Evolutionary conservation across 345 rosid species (phyloP).

Genomic region (Murraya paniculata): DNA sequence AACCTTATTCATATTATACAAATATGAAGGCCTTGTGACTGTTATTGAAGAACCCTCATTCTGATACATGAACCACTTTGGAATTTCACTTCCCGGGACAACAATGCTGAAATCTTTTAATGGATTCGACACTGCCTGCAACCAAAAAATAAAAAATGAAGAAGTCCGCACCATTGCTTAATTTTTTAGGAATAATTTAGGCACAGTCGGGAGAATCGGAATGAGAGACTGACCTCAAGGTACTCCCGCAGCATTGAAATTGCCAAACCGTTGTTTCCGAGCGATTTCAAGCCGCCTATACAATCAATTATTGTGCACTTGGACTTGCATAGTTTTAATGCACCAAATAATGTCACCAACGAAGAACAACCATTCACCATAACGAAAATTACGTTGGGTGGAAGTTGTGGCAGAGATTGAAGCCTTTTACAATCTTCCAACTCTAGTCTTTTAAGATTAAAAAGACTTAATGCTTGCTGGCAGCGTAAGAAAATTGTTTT

Average conservation of each 20-base stretch:
- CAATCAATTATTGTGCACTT: not conserved
- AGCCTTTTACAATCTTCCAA: too few species aligned
- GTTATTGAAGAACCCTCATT: not conserved
- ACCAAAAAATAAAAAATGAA: not conserved
- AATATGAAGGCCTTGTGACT: not conserved
- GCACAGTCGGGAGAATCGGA: not conserved
- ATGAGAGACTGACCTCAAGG: not conserved
- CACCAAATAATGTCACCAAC: constrained; percentile 11
- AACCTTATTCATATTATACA: too few species aligned
- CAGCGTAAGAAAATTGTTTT: too few species aligned
- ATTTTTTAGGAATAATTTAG: too few species aligned
- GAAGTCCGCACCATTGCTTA: too few species aligned
- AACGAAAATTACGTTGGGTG: accelerated
- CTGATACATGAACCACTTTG: too few species aligned
- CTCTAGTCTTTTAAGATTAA: too few species aligned
- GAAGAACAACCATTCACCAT: constrained; percentile 9
- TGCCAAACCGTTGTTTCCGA: not conserved
- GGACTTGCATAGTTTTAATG: not conserved
- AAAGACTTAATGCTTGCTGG: too few species aligned
- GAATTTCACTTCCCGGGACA: too few species aligned
- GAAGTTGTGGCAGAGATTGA: too few species aligned
- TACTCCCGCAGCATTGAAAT: not conserved
- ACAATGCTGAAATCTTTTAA: too few species aligned
- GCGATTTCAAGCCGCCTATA: constrained; percentile 6
- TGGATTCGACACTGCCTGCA: not conserved